These are phyloP conservation scores for Gymnopilus dilepis DNA, from an alignment of 768 basidiomycete genomes.

Conservation along the genomic window DNA sequence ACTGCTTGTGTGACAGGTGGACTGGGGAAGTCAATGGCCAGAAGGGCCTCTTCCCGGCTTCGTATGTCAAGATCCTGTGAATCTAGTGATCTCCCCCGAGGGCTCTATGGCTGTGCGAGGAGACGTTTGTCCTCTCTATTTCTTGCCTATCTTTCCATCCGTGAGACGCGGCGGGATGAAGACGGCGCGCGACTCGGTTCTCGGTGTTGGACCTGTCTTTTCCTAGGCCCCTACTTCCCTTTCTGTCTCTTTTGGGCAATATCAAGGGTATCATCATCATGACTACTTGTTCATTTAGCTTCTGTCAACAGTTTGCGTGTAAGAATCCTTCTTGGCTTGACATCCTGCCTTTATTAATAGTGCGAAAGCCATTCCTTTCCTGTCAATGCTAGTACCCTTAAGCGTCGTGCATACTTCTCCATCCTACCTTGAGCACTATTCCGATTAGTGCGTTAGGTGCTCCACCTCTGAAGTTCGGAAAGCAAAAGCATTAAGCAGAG, in stretches of 20 bases:
- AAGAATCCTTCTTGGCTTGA: conserved; percentile 2
- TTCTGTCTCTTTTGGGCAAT: background rate
- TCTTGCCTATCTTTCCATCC: background rate
- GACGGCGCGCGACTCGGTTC: background rate
- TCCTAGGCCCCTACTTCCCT: background rate
- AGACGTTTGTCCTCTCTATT: background rate
- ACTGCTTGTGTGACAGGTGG: conserved; percentile 55
- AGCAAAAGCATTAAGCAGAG: no score
- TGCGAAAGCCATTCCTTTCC: background rate
- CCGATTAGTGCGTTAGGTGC: background rate
- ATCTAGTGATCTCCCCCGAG: background rate
- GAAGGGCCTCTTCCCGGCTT: conserved; percentile 68
- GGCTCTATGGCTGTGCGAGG: background rate
- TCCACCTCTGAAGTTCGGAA: no score
- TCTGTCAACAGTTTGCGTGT: conserved; percentile 4
- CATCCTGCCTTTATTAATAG: conserved; percentile 3
- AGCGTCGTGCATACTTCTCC: background rate
- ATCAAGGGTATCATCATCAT: background rate
- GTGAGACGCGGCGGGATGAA: background rate
- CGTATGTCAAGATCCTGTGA: conserved; percentile 58
- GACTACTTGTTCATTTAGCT: background rate
- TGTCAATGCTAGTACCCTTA: background rate
- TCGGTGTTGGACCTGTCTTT: background rate
- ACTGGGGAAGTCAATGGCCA: conserved; percentile 63
- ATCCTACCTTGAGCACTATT: background rate